These are phyloP conservation scores for Capronia epimyces DNA, from an alignment of 2,329 filamentous ascomycete species.

Conservation along the genomic window DNA sequence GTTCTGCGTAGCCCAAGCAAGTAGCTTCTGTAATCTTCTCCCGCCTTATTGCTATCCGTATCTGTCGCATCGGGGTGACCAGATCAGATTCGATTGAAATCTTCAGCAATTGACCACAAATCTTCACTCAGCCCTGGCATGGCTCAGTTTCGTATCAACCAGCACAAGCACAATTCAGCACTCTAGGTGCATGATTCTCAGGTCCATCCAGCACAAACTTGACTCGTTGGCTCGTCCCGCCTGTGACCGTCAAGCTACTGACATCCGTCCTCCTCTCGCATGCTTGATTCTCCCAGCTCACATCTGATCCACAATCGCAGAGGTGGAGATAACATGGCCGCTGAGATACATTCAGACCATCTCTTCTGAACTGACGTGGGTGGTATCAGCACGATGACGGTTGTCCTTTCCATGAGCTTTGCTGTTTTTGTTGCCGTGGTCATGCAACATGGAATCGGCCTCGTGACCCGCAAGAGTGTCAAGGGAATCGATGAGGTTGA, in stretches of 20 bases:
- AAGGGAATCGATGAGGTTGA: conserved; percentile 13
- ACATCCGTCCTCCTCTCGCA: neutral
- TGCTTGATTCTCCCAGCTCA: neutral
- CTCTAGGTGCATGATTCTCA: neutral
- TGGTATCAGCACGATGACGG: neutral
- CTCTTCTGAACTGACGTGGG: neutral
- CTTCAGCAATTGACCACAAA: neutral
- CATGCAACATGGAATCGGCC: conserved; percentile 2
- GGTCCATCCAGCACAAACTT: neutral
- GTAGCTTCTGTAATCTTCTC: neutral
- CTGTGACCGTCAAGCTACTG: too few relatives aligned
- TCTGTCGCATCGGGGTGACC: neutral
- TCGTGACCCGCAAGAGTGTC: neutral
- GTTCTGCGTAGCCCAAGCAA: neutral
- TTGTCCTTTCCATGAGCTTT: neutral
- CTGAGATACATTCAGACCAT: neutral
- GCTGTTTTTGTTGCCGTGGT: conserved; percentile 1
- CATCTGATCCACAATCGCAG: neutral
- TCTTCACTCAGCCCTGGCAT: neutral
- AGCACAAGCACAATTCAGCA: neutral
- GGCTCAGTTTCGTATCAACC: neutral
- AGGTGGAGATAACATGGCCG: neutral
- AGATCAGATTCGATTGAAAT: neutral
- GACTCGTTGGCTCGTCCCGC: neutral
- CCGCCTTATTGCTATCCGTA: neutral